These are phyloP conservation scores for Saururus chinensis DNA, from an alignment of 164 flowering plant genomes.

Conservation along the genomic window DNA sequence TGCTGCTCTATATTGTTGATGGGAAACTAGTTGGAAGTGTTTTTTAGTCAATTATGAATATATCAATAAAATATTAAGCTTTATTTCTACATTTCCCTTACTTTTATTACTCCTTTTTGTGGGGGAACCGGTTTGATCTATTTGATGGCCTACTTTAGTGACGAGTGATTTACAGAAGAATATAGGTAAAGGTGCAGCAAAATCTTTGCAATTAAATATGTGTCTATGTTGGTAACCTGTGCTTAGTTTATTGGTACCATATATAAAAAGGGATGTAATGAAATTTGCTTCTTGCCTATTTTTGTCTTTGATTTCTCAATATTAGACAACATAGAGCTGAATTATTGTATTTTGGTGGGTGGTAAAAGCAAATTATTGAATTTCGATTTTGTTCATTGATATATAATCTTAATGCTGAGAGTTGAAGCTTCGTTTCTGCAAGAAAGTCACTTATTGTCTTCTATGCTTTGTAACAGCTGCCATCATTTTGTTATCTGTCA, in stretches of 20 bases:
- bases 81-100: too few species aligned
- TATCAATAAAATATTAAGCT: not conserved
- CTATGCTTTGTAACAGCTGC: conserved; percentile 28
- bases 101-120: too few species aligned
- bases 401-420: not conserved
- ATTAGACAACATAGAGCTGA: too few species aligned
- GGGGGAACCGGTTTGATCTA: too few species aligned
- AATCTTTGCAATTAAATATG: too few species aligned
- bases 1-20: not conserved
- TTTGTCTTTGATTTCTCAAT: too few species aligned
- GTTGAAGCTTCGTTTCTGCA: not conserved
- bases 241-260: not conserved
- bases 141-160: too few species aligned
- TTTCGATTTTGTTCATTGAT: not conserved
- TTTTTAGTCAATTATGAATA: not conserved
- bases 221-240: too few species aligned
- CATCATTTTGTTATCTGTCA: conserved; percentile 27
- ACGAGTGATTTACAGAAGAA: too few species aligned
- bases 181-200: too few species aligned
- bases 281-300: too few species aligned
- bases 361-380: not conserved
- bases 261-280: too few species aligned
- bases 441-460: not conserved
- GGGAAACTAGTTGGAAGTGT: not conserved
- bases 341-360: not conserved